Conservation (phyloP, 345 rosid genomes). For the Cochlearia excelsa region DNA sequence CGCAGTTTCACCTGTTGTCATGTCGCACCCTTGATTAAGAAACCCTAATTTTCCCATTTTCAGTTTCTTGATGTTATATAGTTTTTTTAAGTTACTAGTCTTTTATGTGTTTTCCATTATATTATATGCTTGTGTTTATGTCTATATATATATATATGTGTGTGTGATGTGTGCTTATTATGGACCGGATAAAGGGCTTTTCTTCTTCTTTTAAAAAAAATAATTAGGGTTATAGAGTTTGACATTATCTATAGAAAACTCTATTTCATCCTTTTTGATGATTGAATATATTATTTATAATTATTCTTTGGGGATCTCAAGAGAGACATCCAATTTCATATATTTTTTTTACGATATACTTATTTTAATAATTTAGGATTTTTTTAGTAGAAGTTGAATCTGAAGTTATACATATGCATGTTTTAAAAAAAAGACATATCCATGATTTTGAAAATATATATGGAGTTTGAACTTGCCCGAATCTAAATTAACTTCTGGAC, state of each 20-base stretch:
- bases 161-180: too few relatives aligned
- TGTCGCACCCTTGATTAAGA: constrained; percentile 43
- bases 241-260: neutral
- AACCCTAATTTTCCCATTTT: constrained; percentile 22
- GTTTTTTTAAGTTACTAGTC: too few relatives aligned
- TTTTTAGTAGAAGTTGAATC: neutral
- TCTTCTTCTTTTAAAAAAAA: too few relatives aligned
- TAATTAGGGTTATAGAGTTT: neutral
- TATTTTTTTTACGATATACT: neutral
- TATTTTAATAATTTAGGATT: neutral
- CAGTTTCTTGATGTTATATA: too few relatives aligned
- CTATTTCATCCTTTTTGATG: neutral
- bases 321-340: neutral
- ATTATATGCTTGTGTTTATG: neutral
- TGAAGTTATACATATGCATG: neutral
- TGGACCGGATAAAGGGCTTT: neutral
- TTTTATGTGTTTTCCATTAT: neutral
- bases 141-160: neutral
- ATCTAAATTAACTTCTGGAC: neutral
- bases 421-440: too few relatives aligned
- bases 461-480: neutral
- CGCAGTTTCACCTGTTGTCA: constrained; percentile 83
- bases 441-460: neutral
- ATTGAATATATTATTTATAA: neutral
- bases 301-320: neutral